Evolutionary conservation across 257 asterid species (phyloP).

Genomic region (Jacaranda mimosifolia): DNA sequence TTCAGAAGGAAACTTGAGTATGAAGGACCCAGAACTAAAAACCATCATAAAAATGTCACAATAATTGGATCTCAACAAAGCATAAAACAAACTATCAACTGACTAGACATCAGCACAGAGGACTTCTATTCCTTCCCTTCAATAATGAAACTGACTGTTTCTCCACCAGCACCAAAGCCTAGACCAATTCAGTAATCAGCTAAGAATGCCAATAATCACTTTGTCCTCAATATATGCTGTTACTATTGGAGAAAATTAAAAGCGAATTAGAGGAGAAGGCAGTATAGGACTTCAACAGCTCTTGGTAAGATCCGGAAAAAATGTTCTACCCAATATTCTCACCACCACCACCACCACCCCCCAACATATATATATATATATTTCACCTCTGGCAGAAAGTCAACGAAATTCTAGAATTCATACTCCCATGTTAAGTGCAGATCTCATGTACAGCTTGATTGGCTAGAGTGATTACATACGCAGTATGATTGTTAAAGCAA

Average conservation of each 20-base stretch:
- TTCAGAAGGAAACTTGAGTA: conserved; percentile 28
- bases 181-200: conserved; percentile 18
- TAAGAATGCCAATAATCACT: conserved; percentile 15
- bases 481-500: conserved; percentile 90
- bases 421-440: conserved; percentile 17
- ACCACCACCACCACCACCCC: too few relatives aligned
- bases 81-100: conserved; percentile 15
- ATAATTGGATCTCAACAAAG: conserved; percentile 20
- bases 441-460: conserved; percentile 30
- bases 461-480: conserved; percentile 59
- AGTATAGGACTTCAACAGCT: conserved; percentile 5
- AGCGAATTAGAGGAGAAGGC: background rate
- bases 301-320: conserved; percentile 13
- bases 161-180: conserved; percentile 9
- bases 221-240: conserved; percentile 2
- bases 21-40: conserved; percentile 20
- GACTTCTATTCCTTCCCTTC: background rate
- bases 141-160: background rate
- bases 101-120: background rate
- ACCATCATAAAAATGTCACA: conserved; percentile 23
- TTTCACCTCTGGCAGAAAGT: conserved; percentile 24
- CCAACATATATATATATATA: background rate
- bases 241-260: conserved; percentile 8
- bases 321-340: background rate
- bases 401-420: conserved; percentile 4